Evolutionary conservation across 192 early-diverging fungal genomes (phyloP).

Genomic region (Thamnidium elegans): DNA sequence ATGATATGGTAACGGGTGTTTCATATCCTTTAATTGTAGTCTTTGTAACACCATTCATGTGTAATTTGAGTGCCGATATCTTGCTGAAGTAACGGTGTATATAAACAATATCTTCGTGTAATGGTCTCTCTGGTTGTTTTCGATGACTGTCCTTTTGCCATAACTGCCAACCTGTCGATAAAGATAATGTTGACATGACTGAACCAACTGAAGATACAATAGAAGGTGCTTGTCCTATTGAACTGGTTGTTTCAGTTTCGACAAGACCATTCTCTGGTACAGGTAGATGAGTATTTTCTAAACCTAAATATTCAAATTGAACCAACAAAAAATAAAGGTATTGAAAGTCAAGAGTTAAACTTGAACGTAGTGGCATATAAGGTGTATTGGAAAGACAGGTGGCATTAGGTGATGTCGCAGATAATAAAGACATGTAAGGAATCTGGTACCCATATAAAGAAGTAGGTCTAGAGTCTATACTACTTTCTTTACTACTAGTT

Average conservation of each 20-base stretch:
- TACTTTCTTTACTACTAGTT: slow-evolving; percentile 7
- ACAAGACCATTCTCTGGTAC: slow-evolving; percentile 28
- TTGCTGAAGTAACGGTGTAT: slow-evolving; percentile 47
- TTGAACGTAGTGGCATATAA: slow-evolving; percentile 16
- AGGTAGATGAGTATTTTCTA: slow-evolving; percentile 30
- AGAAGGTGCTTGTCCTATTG: slow-evolving; percentile 43
- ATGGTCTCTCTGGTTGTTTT: slow-evolving; percentile 16
- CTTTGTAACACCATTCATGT: slow-evolving; percentile 27
- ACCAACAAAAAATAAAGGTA: slow-evolving; percentile 43
- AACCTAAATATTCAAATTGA: slow-evolving; percentile 41
- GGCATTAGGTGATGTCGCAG: slow-evolving; percentile 29
- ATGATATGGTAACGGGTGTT: slow-evolving; percentile 17
- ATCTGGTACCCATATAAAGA: slow-evolving; percentile 24
- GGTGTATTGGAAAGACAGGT: slow-evolving; percentile 23
- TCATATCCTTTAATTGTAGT: slow-evolving; percentile 33
- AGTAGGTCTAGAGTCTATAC: slow-evolving; percentile 14
- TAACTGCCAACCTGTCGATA: slow-evolving; percentile 31
- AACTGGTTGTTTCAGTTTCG: slow-evolving; percentile 34
- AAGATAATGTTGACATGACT: slow-evolving; percentile 31
- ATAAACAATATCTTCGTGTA: slow-evolving; percentile 47
- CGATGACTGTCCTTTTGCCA: slow-evolving; percentile 29
- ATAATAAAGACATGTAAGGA: slow-evolving; percentile 28
- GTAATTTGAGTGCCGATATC: slow-evolving; percentile 43
- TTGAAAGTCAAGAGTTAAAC: slow-evolving; percentile 38
- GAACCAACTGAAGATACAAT: slow-evolving; percentile 41